Percentiles rank a stretch among this genome's conserved stretches.
Conservation (phyloP, 2,329 filamentous ascomycete species). For the Epichloe typhina region DNA sequence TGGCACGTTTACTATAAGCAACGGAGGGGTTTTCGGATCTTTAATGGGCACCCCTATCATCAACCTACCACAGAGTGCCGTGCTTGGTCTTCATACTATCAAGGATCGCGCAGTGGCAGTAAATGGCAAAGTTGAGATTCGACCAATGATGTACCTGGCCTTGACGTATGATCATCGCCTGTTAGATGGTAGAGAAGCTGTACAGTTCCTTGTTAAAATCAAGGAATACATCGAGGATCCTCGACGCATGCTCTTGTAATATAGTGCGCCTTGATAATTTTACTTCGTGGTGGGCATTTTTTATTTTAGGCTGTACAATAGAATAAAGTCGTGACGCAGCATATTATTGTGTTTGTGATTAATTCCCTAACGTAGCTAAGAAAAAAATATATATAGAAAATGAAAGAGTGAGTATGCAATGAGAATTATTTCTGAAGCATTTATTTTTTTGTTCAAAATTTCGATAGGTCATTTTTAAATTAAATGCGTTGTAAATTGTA, state of each 20-base stretch:
- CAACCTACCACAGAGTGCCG: conserved; percentile 86
- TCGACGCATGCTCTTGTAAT: conserved; percentile 58
- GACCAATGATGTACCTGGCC: conserved; percentile 99
- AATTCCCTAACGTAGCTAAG: no score
- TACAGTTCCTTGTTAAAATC: conserved; percentile 91
- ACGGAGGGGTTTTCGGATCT: conserved; percentile 92
- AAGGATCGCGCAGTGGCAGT: conserved; percentile 85
- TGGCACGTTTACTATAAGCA: conserved; percentile 95
- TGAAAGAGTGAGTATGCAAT: no score
- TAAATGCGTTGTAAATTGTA: no score
- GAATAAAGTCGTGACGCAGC: no score
- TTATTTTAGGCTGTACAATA: no score
- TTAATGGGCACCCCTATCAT: conserved; percentile 98
- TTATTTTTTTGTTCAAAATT: no score
- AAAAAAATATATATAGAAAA: no score
- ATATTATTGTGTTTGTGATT: no score
- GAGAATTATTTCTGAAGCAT: no score
- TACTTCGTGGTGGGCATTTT: no score
- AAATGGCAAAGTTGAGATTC: conserved; percentile 87
- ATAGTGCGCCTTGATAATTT: not conserved
- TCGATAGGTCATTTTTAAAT: no score
- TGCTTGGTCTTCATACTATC: conserved; percentile 88
- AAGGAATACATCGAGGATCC: conserved; percentile 98
- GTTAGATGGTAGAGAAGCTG: conserved; percentile 86
- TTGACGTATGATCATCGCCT: conserved; percentile 96